phyloP scores from a whole-genome alignment of 177 flowering plant genomes.

The Vitis hybrid region DNA sequence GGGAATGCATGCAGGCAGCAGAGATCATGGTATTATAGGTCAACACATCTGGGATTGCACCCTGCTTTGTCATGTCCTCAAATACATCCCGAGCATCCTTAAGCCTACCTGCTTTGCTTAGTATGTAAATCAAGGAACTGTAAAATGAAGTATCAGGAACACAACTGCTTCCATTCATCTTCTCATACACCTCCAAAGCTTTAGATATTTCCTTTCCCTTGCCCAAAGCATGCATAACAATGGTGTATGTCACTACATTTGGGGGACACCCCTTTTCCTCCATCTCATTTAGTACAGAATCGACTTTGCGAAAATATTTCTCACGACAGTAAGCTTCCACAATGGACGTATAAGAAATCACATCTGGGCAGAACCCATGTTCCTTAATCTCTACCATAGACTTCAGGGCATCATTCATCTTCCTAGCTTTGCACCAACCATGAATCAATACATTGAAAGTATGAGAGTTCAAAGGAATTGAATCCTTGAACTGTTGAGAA shows the following conservation, averaged over 20 bases:
- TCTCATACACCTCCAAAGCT: slow-evolving; percentile 53
- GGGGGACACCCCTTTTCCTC: slow-evolving; percentile 43
- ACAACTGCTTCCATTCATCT: slow-evolving; percentile 44
- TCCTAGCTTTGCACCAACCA: slow-evolving; percentile 58
- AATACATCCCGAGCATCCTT: slow-evolving; percentile 47
- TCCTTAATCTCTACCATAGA: slow-evolving; percentile 40
- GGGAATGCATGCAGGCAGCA: slow-evolving; percentile 32
- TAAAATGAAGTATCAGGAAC: slow-evolving; percentile 49
- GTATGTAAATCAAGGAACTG: slow-evolving; percentile 39
- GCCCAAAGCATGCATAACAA: slow-evolving; percentile 50
- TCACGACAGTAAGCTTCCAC: slow-evolving; percentile 47
- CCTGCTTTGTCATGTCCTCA: slow-evolving; percentile 55
- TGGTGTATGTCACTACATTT: slow-evolving; percentile 48
- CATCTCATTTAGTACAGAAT: slow-evolving; percentile 49
- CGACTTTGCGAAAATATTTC: slow-evolving; percentile 54
- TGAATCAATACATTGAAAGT: slow-evolving; percentile 56
- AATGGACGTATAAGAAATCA: slow-evolving; percentile 48
- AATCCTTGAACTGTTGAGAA: slow-evolving; percentile 21
- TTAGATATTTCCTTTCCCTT: slow-evolving; percentile 46
- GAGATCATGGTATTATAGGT: slow-evolving; percentile 55
- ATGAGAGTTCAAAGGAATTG: slow-evolving; percentile 20
- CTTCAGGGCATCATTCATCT: slow-evolving; percentile 34
- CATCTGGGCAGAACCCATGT: slow-evolving; percentile 44
- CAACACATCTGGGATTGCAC: slow-evolving; percentile 36
- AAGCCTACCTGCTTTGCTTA: slow-evolving; percentile 47